Percentiles rank a stretch among this genome's conserved stretches.
Evolutionary conservation across 345 rosid genomes (phyloP).

Genomic region (Hypericum androsaemum): DNA sequence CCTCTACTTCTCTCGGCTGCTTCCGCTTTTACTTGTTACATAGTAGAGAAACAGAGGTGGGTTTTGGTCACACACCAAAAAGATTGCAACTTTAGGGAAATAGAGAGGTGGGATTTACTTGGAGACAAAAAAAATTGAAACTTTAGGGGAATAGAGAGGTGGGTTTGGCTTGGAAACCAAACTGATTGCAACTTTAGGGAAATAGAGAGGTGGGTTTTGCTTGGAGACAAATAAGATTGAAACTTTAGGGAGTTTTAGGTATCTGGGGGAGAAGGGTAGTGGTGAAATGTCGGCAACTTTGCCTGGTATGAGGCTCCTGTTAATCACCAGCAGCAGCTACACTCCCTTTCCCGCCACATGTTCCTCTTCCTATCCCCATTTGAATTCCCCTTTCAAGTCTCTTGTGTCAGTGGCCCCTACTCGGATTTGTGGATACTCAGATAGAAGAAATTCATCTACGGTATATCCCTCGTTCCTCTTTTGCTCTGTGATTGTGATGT

Average conservation of each 20-base stretch:
- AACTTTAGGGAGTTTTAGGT: not conserved
- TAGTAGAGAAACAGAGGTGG: too few species aligned
- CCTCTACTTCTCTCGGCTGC: too few species aligned
- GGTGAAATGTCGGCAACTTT: constrained; percentile 1
- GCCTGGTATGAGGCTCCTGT: constrained; percentile 36
- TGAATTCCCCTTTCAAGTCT: constrained; percentile 27
- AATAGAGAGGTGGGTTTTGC: not conserved
- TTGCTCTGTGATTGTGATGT: not conserved
- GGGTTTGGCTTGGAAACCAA: too few species aligned
- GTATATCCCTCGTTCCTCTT: constrained; percentile 23
- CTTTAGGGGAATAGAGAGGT: not conserved
- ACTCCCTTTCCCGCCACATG: not conserved
- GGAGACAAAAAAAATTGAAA: not conserved
- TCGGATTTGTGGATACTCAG: constrained; percentile 22
- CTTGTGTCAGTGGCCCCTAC: constrained; percentile 26
- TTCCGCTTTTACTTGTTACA: too few species aligned
- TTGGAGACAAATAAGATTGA: not conserved
- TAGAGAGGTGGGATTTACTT: not conserved
- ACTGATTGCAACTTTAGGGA: not conserved
- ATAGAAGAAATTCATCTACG: constrained; percentile 27
- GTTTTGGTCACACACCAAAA: too few species aligned
- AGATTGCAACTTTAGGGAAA: not conserved
- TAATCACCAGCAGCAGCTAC: constrained; percentile 27
- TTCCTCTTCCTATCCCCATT: constrained; percentile 12
- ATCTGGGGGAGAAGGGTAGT: not conserved